Evolutionary conservation across 306 rosid species (phyloP), one percentile per base, ranked within the genome.

Genomic region (Senna siamea): DNA sequence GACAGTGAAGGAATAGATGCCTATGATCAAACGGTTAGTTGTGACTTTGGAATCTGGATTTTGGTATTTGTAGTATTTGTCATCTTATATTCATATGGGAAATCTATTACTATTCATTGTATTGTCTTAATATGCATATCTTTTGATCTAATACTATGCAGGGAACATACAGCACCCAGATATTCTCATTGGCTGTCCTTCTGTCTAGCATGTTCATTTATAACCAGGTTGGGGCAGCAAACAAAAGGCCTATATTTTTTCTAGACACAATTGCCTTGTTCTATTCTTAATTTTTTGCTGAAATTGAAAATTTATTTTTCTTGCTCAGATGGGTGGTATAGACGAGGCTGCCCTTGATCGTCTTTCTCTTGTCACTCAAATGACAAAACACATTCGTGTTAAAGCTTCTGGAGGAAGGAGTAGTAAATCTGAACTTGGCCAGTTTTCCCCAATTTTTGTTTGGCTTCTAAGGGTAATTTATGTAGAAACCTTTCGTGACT

Each of bases 1-100:
- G 97, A 91, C 65, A 93, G 94, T 76, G 98, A 93, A 84, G 98
- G 98, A 75, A 93, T 93, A 77, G 97, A 93, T 84, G 94, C 97
- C 57, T 91, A 84, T 81, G 98, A 93, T 84, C 98, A 93, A 81
- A 91, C 98, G 75, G 98, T 93, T 19, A 54, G 92, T 23, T 32
- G 26, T 43, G 50, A 50, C 48, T 38, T 40, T 62, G 40, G 37
- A 60, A 17, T 40, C 37, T 65, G 37, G 65, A 51, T 61, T 38
- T 37, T 48, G 70, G 48, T 37, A 66, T 46, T 51, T 37, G 17
- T 46, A 26, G 28, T 51, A 52, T 54, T 54, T 6, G 55, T 22
- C 52, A 26, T 74, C 65, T 28, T 19, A 41, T 57, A 10, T 34
- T 30, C 56, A 15, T 60, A 58, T 23, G 32, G 12, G 18, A 58